phyloP scores from a whole-genome alignment of 768 basidiomycete genomes.

The Boletus vinaceobasis region DNA sequence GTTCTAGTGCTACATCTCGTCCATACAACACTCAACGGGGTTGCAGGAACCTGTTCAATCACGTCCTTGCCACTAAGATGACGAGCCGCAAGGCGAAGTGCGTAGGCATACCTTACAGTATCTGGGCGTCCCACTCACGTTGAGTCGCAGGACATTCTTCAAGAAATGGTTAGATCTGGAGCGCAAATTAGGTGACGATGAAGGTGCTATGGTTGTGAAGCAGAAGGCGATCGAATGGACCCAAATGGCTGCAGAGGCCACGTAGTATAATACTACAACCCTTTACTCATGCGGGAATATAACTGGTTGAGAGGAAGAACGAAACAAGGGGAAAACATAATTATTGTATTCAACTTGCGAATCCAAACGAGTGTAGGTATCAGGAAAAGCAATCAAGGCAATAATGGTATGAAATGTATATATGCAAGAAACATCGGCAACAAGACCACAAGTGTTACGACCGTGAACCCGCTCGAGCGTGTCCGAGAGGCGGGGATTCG shows the following conservation, averaged over 20 bases:
- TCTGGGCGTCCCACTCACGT: constrained; percentile 5
- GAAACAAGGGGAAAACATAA: constrained; percentile 33
- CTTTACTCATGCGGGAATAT: constrained; percentile 33
- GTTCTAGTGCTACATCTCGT: constrained; percentile 14
- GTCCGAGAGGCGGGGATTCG: constrained; percentile 52
- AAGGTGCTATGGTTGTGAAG: constrained; percentile 78
- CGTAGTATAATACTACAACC: constrained; percentile 13
- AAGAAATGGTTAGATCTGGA: constrained; percentile 97
- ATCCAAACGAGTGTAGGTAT: constrained; percentile 58
- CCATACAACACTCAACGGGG: background rate
- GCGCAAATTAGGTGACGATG: constrained; percentile 80
- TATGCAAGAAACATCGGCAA: constrained; percentile 26
- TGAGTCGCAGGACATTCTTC: constrained; percentile 72
- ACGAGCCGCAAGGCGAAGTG: constrained; percentile 96
- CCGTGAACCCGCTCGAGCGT: constrained; percentile 60
- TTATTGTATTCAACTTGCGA: constrained; percentile 37
- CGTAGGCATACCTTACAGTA: constrained; percentile 31
- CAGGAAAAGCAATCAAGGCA: constrained; percentile 32
- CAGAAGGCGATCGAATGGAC: constrained; percentile 91
- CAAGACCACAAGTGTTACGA: constrained; percentile 34
- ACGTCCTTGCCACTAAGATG: constrained; percentile 80
- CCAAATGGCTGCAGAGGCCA: constrained; percentile 45
- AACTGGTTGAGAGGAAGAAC: constrained; percentile 31
- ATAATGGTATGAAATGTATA: constrained; percentile 37
- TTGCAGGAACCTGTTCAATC: constrained; percentile 80